A percentile compares a stretch with the other conserved stretches of the same genome.
Conservation (phyloP, 1,284 basidiomycete genomes). For the Wolfiporia cocos region DNA sequence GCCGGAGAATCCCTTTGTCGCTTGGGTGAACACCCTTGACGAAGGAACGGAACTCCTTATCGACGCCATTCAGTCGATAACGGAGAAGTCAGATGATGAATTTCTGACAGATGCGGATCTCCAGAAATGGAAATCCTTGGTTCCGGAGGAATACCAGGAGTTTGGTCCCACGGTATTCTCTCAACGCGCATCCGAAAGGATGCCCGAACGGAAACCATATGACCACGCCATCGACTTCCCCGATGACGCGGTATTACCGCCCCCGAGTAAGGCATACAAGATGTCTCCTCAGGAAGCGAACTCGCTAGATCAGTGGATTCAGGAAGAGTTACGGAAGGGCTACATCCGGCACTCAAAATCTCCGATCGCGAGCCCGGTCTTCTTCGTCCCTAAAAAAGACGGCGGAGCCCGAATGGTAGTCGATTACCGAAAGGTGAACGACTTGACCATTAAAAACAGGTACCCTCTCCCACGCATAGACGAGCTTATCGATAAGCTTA, state of each 20-base stretch:
- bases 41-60: no score
- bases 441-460: constrained; percentile 5
- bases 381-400: constrained; percentile 3
- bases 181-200: no score
- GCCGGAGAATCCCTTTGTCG: no score
- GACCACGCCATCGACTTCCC: not conserved
- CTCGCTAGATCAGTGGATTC: constrained; percentile 1
- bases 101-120: no score
- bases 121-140: no score
- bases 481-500: constrained; percentile 6
- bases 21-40: no score
- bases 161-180: no score
- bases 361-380: not conserved
- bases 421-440: constrained; percentile 15
- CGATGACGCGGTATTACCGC: not conserved
- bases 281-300: not conserved
- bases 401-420: not conserved
- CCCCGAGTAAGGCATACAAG: not conserved
- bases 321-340: constrained; percentile 1
- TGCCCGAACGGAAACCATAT: no score
- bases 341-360: constrained; percentile 2
- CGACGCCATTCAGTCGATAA: no score
- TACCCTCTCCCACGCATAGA: constrained; percentile 8
- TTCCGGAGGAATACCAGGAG: no score
- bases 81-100: no score